phyloP scores from a whole-genome alignment of 2,329 filamentous ascomycete species.

The Esteya vermicola region DNA sequence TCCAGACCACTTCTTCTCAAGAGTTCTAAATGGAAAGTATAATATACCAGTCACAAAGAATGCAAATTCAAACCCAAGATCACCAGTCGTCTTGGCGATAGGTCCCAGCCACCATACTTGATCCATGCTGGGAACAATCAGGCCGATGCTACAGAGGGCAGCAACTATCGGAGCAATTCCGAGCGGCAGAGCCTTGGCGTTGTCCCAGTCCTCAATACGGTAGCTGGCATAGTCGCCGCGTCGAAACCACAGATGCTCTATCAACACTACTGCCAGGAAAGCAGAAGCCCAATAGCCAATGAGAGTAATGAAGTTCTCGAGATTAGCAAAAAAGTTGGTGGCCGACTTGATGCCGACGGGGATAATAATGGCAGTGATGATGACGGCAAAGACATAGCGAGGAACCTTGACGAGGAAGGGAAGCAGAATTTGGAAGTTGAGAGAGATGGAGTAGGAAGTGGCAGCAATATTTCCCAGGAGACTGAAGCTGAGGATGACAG shows the following conservation, averaged over 20 bases:
- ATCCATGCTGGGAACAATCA: conserved; percentile 25
- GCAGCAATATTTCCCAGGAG: conserved; percentile 45
- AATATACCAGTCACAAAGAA: conserved; percentile 24
- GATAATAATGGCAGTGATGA: conserved; percentile 25
- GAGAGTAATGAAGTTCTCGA: conserved; percentile 29
- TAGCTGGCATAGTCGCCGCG: conserved; percentile 10
- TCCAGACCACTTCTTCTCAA: conserved; percentile 14
- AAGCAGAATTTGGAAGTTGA: conserved; percentile 40
- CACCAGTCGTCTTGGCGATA: conserved; percentile 25
- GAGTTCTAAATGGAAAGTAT: conserved; percentile 23
- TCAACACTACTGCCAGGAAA: conserved; percentile 24
- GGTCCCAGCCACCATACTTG: conserved; percentile 29
- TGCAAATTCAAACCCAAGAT: conserved; percentile 30
- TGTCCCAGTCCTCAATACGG: conserved; percentile 13
- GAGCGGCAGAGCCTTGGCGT: conserved; percentile 12
- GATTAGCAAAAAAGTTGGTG: conserved; percentile 22
- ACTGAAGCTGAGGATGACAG: conserved; percentile 43
- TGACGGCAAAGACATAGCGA: conserved; percentile 24
- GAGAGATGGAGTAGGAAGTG: conserved; percentile 46
- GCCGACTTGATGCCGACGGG: conserved; percentile 25
- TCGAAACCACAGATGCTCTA: conserved; percentile 16
- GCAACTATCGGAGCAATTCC: conserved; percentile 13
- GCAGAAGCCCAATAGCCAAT: conserved; percentile 31
- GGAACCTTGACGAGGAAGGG: conserved; percentile 24
- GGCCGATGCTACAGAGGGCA: conserved; percentile 10